Percentiles rank a stretch among this genome's conserved stretches.
Conservation (phyloP, 176 grass and related monocot species). For the Triticum urartu region DNA sequence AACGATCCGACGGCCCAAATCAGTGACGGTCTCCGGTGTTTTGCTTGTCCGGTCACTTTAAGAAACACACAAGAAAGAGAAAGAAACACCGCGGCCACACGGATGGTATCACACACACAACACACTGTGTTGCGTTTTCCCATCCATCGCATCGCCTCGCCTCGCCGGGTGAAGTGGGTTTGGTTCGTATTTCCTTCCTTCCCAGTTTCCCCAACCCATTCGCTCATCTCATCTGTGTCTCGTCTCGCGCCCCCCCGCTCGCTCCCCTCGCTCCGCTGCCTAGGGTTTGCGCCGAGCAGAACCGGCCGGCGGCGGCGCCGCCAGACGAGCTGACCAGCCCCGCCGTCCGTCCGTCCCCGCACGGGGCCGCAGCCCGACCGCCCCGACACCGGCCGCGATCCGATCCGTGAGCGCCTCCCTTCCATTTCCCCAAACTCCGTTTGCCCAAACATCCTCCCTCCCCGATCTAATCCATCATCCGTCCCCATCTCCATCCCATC, state of each 20-base stretch:
- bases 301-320: neutral
- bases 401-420: conserved; percentile 57
- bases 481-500: neutral
- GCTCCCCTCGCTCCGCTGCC: neutral
- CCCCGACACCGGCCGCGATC: conserved; percentile 30
- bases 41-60: too few relatives aligned
- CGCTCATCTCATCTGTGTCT: neutral
- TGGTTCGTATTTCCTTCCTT: neutral
- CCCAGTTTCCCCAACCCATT: neutral
- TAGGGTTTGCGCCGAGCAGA: conserved; percentile 9
- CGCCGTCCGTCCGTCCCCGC: neutral
- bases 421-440: neutral
- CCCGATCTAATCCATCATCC: neutral
- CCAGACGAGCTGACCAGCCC: neutral
- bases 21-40: neutral
- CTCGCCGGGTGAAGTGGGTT: too few relatives aligned
- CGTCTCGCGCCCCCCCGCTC: neutral
- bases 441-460: neutral
- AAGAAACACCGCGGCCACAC: too few relatives aligned
- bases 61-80: too few relatives aligned
- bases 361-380: conserved; percentile 56
- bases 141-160: too few relatives aligned
- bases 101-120: too few relatives aligned
- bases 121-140: too few relatives aligned
- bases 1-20: neutral